These are phyloP conservation scores for Gossypium trilobum DNA, from an alignment of 441 rosid genomes.

Conservation along the genomic window DNA sequence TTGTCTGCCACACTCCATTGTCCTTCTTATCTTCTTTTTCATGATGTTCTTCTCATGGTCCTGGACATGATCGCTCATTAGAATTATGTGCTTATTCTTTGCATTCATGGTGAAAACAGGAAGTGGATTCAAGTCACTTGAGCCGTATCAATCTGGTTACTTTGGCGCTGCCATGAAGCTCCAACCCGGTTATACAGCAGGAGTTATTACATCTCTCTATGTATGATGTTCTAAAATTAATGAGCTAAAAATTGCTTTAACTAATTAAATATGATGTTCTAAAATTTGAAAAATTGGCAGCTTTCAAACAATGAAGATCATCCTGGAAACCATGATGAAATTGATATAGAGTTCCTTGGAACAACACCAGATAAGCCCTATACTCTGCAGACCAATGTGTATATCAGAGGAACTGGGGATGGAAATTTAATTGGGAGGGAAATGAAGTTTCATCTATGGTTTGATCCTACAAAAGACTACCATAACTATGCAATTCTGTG, in stretches of 20 bases:
- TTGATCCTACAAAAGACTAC: slow-evolving; percentile 54
- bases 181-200: slow-evolving; percentile 58
- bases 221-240: slow-evolving; percentile 22
- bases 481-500: slow-evolving; percentile 54
- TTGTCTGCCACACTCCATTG: not conserved
- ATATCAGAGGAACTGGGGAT: slow-evolving; percentile 62
- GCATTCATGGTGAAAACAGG: slow-evolving; percentile 29
- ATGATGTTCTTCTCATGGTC: not conserved
- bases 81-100: not conserved
- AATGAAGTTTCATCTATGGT: slow-evolving; percentile 50
- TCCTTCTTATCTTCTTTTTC: not conserved
- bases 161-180: slow-evolving; percentile 53
- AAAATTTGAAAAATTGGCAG: slow-evolving; percentile 16
- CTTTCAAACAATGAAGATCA: slow-evolving; percentile 57
- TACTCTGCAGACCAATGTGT: slow-evolving; percentile 57
- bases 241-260: not conserved
- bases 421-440: slow-evolving; percentile 50
- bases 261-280: not conserved
- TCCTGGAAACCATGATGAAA: slow-evolving; percentile 58
- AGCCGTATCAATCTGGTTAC: slow-evolving; percentile 46
- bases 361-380: slow-evolving; percentile 52
- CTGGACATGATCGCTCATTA: not conserved
- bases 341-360: slow-evolving; percentile 67
- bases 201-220: slow-evolving; percentile 54
- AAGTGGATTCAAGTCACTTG: slow-evolving; percentile 64